phyloP scores from a whole-genome alignment of 345 rosid genomes.

The Odontarrhena argentea region DNA sequence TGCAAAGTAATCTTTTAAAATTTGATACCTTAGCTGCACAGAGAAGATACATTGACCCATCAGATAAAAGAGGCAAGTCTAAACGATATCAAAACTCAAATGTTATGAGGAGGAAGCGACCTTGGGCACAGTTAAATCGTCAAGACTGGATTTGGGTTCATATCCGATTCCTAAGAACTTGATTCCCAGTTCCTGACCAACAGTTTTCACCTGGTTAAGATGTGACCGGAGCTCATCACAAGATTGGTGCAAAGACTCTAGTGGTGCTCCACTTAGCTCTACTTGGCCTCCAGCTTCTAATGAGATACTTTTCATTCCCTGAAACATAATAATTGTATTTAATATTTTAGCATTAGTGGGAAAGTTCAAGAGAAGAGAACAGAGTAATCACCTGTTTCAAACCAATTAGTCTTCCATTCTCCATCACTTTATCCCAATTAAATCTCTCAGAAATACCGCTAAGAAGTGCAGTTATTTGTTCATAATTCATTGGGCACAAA shows the following conservation, averaged over 20 bases:
- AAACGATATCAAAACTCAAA: neutral
- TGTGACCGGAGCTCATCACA: slow-evolving; percentile 91
- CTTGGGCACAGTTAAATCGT: slow-evolving; percentile 90
- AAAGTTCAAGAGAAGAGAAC: neutral
- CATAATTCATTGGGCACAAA: slow-evolving; percentile 74
- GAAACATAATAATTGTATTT: neutral
- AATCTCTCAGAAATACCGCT: slow-evolving; percentile 84
- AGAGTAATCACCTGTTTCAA: slow-evolving; percentile 65
- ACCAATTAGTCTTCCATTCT: slow-evolving; percentile 70
- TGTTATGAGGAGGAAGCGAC: slow-evolving; percentile 30
- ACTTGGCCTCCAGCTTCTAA: slow-evolving; percentile 89
- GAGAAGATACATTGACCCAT: neutral
- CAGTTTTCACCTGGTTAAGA: slow-evolving; percentile 92
- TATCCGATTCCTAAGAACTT: slow-evolving; percentile 87
- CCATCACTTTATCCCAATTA: slow-evolving; percentile 84
- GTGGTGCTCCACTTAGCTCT: slow-evolving; percentile 92
- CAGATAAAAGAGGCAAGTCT: neutral
- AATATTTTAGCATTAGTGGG: neutral
- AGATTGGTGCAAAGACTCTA: slow-evolving; percentile 88
- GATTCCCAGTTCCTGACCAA: slow-evolving; percentile 84
- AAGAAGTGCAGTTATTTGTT: slow-evolving; percentile 78
- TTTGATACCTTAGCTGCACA: slow-evolving; percentile 79
- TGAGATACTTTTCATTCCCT: slow-evolving; percentile 89
- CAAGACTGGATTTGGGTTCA: slow-evolving; percentile 72
- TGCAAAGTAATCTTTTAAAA: slow-evolving; percentile 83